These are phyloP conservation scores for Centella asiatica DNA, from an alignment of 129 eudicot genomes.

Conservation along the genomic window DNA sequence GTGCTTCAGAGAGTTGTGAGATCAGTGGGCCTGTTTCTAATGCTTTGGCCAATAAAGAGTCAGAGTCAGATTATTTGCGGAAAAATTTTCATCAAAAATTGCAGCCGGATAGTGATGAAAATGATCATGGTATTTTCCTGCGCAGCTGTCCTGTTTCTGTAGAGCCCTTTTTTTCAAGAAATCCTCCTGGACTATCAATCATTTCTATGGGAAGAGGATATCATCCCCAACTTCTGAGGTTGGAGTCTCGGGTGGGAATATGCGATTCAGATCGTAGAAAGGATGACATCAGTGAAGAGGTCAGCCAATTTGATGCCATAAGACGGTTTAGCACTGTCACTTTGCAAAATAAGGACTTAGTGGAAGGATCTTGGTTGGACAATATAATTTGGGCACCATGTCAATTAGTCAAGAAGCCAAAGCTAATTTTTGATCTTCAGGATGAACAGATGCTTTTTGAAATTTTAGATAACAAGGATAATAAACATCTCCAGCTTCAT, in stretches of 20 bases:
- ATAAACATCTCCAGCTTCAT: constrained; percentile 64
- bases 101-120: constrained; percentile 26
- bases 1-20: constrained; percentile 58
- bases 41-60: constrained; percentile 12
- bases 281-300: constrained; percentile 33
- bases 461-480: constrained; percentile 53
- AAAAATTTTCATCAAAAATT: constrained; percentile 10
- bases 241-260: constrained; percentile 50
- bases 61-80: constrained; percentile 19
- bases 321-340: constrained; percentile 65
- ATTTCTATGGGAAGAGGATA: constrained; percentile 30
- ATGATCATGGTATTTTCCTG: constrained; percentile 27
- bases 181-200: constrained; percentile 20
- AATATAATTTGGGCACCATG: constrained; percentile 75
- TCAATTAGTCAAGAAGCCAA: constrained; percentile 50
- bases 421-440: constrained; percentile 80
- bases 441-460: constrained; percentile 97
- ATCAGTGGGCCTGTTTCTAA: constrained; percentile 66
- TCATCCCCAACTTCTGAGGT: constrained; percentile 83
- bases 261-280: constrained; percentile 30
- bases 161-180: constrained; percentile 64
- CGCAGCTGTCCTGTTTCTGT: constrained; percentile 27
- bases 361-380: constrained; percentile 84
- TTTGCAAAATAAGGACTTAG: constrained; percentile 59
- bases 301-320: constrained; percentile 33